Evolutionary conservation across 495 filamentous ascomycete species (phyloP), one percentile per base, ranked within the genome.

Genomic region (Hapsidospora chrysogenum): DNA sequence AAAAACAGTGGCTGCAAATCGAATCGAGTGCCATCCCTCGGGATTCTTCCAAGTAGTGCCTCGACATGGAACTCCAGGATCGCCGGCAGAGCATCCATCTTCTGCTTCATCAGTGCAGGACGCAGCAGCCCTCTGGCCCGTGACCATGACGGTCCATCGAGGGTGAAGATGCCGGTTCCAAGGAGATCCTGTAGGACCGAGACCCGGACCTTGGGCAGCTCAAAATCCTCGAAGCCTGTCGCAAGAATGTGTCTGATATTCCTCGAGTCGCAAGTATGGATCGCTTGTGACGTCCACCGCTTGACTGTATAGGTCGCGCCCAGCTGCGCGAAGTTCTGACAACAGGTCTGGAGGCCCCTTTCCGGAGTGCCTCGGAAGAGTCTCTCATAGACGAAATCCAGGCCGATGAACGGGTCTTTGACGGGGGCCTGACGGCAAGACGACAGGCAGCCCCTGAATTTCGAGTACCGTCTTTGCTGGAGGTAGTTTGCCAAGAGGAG

Each of bases 171-270:
- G 9, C 61, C 61, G 23, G 52, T 39, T 0, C 61, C 62, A 3
- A 69, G 44, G 5, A 69, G 41, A 7, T 57, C 58, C 1, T 41
- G 31, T 41, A 56, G 51, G 19, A 44, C 40, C 7, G 46, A 44
- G 13, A 45, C 42, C 14, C 53, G 44, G 1, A 48, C 39, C 8
- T 40, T 39, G 1, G 48, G 46, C 15, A 77, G 46, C 1, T 53
- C 53, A 41, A 72, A 82, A 36, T 78, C 71, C 16, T 72, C 57
- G 50, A 85, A 86, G 33, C 78, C 65, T 4, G 68, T 73, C 0
- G 77, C 70, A 3, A 85, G 60, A 3, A 85, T 51, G 0, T 74
- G 61, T 40, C 85, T 74, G 43, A 86, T 50, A 47, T 82, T 83
- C 30, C 75, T 66, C 0, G 78, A 77, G 16, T 86, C 78, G 23